Evolutionary conservation across 1,284 basidiomycete genomes (phyloP).

Genomic region (Melampsora abietis-canadensis): DNA sequence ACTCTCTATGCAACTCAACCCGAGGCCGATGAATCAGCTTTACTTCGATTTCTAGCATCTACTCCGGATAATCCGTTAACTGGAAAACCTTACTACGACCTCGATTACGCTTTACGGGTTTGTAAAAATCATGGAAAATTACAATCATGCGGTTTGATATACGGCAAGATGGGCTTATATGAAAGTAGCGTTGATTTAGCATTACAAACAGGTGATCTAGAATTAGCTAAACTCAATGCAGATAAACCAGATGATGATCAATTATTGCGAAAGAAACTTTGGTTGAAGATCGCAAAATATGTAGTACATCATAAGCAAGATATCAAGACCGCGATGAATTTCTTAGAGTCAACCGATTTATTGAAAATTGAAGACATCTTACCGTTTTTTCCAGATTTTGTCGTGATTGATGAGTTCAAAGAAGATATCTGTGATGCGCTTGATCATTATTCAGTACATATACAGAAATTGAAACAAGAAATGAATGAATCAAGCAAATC

Average conservation of each 20-base stretch:
- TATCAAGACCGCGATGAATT: constrained; percentile 94
- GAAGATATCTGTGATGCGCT: constrained; percentile 94
- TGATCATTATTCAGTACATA: constrained; percentile 88
- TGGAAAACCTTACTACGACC: constrained; percentile 85
- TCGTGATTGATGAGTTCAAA: constrained; percentile 99
- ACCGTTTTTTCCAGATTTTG: constrained; percentile 99
- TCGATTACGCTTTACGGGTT: constrained; percentile 90
- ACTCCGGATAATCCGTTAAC: constrained; percentile 78
- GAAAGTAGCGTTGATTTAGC: constrained; percentile 96
- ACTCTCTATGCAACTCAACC: constrained; percentile 69
- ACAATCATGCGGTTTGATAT: constrained; percentile 92
- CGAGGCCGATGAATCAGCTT: constrained; percentile 68
- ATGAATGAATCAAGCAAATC: constrained; percentile 93
- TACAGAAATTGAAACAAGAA: constrained; percentile 82
- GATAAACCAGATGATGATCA: constrained; percentile 88
- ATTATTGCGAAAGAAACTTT: constrained; percentile 83
- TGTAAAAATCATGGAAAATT: constrained; percentile 71
- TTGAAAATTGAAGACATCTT: constrained; percentile 98
- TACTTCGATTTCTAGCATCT: constrained; percentile 80
- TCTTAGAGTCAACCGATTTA: constrained; percentile 86
- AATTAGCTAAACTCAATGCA: constrained; percentile 86
- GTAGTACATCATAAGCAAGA: constrained; percentile 96
- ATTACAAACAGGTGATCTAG: constrained; percentile 84
- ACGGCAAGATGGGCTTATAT: constrained; percentile 94
- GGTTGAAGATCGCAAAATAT: constrained; percentile 95